Base-by-base conservation (phyloP, 345 rosid species). In the Arabidopsis suecica region DNA sequence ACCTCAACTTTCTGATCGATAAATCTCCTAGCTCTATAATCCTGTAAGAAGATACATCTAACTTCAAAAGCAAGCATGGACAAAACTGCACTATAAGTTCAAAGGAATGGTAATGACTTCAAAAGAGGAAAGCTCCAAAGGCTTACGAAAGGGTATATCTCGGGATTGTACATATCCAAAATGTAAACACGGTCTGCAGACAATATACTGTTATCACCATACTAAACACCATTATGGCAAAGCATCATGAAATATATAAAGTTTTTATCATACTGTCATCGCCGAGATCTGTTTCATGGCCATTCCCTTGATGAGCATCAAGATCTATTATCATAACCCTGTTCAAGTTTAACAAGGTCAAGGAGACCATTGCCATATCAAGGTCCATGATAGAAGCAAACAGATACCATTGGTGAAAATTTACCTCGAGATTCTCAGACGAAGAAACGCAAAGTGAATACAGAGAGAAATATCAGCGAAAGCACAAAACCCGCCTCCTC, bases 231-330 rank as follows among this genome's bases (percentile, higher is more conserved):
- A 33, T 45, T 28, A 69, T 48, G 49, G 7, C 6, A 74, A 68
- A 81, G 7, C 22, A 65, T 57, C 60, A 41, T 7, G 18, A 72
- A 12, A 30, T 0, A 56, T 11, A 25, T 32, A 23, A 30, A 37
- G 30, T 47, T 59, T 66, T 77, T 77, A 5, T 10, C 90, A 57
- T 88, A 91, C 98, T 74, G 59, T 94, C 97, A 82, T 80, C 34
- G 13, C 89, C 81, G 51, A 91, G 93, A 83, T 94, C 98, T 78
- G 48, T 89, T 80, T 92, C 99, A 33, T 94, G 97, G 80, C 97
- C 99, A 75, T 94, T 94, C 69, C 99, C 99, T 86, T 94, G 99
- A 82, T 94, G 98, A 37, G 97, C 98, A 78, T 94, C 98, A 3
- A 94, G 90, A 92, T 94, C 99, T 78, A 94, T 86, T 67, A 94